Conservation (phyloP, 2,329 filamentous ascomycete species). For the Aspergillus quadricinctus region DNA sequence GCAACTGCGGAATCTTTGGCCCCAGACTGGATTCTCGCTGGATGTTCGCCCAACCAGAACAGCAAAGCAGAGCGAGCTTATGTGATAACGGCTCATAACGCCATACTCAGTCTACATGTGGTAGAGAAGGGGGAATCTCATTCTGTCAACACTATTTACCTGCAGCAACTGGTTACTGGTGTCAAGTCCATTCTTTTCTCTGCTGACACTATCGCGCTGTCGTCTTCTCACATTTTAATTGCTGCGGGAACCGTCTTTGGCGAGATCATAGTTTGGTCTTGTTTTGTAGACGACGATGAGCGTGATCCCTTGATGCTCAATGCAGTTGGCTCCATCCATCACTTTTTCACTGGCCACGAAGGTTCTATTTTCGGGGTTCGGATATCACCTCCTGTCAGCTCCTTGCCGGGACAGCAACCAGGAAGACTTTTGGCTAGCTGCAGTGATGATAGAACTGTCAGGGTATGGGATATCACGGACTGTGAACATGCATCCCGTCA, state of each 20-base stretch:
- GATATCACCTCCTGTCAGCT: conserved; percentile 58
- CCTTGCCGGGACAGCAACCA: conserved; percentile 32
- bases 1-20: conserved; percentile 45
- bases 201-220: conserved; percentile 65
- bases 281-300: conserved; percentile 34
- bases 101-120: conserved; percentile 54
- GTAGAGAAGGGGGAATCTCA: conserved; percentile 11
- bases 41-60: conserved; percentile 36
- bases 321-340: conserved; percentile 44
- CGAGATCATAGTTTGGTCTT: conserved; percentile 87
- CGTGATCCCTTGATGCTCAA: conserved; percentile 4
- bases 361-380: conserved; percentile 89
- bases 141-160: conserved; percentile 23
- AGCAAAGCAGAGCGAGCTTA: conserved; percentile 44
- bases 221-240: conserved; percentile 60
- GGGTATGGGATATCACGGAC: conserved; percentile 78
- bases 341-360: conserved; percentile 67
- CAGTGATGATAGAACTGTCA: conserved; percentile 87
- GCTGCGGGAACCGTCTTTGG: conserved; percentile 92
- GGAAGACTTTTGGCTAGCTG: conserved; percentile 77
- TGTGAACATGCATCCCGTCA: conserved; percentile 30
- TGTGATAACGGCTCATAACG: conserved; percentile 83
- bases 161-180: conserved; percentile 44
- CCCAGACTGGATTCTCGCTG: conserved; percentile 76
- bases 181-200: conserved; percentile 83